Conservation (phyloP, 345 rosid genomes). For the Linum usitatissimum region DNA sequence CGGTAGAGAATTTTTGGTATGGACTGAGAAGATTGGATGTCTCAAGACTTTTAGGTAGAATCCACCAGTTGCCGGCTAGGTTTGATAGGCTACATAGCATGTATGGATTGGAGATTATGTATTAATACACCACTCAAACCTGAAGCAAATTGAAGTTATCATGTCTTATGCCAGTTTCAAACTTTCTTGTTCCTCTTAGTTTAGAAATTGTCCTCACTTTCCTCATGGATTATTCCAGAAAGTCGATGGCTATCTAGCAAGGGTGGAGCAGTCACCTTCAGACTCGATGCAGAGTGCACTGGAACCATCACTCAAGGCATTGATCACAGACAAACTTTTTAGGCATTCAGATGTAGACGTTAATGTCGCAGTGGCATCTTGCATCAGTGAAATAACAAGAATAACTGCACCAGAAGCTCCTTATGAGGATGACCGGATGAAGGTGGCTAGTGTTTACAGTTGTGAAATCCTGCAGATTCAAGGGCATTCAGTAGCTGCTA, state of each 20-base stretch:
- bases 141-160: background rate
- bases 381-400: slow-evolving; percentile 95
- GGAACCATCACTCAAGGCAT: slow-evolving; percentile 55
- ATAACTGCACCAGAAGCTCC: slow-evolving; percentile 99
- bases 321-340: slow-evolving; percentile 53
- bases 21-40: too few relatives aligned
- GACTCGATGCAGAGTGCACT: slow-evolving; percentile 59
- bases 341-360: slow-evolving; percentile 69
- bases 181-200: background rate
- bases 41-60: too few relatives aligned
- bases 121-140: background rate
- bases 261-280: slow-evolving; percentile 82
- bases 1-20: background rate
- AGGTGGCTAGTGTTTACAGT: slow-evolving; percentile 29
- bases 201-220: background rate
- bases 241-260: slow-evolving; percentile 47
- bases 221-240: slow-evolving; percentile 34
- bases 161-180: background rate
- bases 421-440: slow-evolving; percentile 82
- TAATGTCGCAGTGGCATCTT: slow-evolving; percentile 80
- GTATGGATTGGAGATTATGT: background rate
- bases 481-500: background rate
- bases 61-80: too few relatives aligned
- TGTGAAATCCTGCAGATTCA: background rate
- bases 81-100: too few relatives aligned